Base-by-base conservation (phyloP, 1,284 basidiomycete species). In the Melampsora occidentalis region DNA sequence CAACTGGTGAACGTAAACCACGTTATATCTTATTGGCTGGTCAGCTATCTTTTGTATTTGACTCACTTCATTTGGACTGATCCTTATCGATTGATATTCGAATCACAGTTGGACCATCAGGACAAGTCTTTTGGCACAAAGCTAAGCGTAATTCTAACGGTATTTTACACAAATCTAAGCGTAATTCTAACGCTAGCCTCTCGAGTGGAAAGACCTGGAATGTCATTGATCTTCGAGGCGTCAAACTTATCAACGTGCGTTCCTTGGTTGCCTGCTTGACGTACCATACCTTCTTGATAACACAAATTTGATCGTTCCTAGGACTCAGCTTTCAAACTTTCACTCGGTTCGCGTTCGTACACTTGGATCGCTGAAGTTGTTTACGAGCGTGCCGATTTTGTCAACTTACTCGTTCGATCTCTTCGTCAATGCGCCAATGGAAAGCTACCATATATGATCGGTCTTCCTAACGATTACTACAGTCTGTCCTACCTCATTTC, bases 121-220 rank as follows among this genome's bases (percentile, higher is more conserved):
- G 35, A 35, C 35, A 35, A 35, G 35, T 35, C 35, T 35, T 35
- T 57, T 66, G 97, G 31, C 94, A 99, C 87, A 99, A 99, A 84
- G 94, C 94, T 7, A 98, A 98, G 84, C 85, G 93, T 77, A 99
- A 99, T 83, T 90, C 90, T 51, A 99, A 98, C 81, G 91, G 92
- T 51, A 89, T 92, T 0, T 99, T 97, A 33, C 94, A 99, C 87
- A 99, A 99, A 84, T 94, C 94, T 7, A 98, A 98, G 84, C 85
- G 93, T 77, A 99, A 99, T 83, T 90, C 90, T 51, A 99, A 98
- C 81, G 91, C 92, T 51, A 89, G 92, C 0, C 99, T 97, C 85
- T 97, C 94, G 28, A 93, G 97, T 72, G 97, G 97, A 28, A 99
- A 99, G 86, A 94, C 95, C 9, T 99, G 97, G 97, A 88, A 87